Evolutionary conservation across 106 monocot genomes (phyloP).

Genomic region (Allium fistulosum): DNA sequence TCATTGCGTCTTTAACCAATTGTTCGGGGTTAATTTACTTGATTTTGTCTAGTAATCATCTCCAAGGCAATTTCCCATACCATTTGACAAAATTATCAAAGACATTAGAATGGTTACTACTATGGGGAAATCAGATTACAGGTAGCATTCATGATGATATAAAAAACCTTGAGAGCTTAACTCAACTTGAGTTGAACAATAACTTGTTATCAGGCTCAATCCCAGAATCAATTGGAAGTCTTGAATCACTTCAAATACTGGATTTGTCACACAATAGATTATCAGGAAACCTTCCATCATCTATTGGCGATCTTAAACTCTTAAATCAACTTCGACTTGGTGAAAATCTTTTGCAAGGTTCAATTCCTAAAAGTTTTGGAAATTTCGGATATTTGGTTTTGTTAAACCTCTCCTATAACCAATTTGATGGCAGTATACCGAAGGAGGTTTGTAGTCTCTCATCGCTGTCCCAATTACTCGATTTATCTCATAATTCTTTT

Average conservation of each 20-base stretch:
- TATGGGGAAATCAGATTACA: slow-evolving; percentile 11
- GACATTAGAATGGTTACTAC: neutral
- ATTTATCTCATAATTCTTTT: slow-evolving; percentile 15
- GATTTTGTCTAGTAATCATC: slow-evolving; percentile 1
- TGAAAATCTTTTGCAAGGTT: slow-evolving; percentile 9
- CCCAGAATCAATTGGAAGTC: slow-evolving; percentile 10
- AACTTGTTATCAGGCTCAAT: slow-evolving; percentile 13
- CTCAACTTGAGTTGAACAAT: neutral
- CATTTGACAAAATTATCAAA: slow-evolving; percentile 10
- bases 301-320: slow-evolving; percentile 8
- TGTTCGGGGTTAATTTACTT: neutral
- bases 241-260: slow-evolving; percentile 2
- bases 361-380: slow-evolving; percentile 24
- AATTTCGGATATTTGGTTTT: slow-evolving; percentile 4
- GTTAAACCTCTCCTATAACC: slow-evolving; percentile 17
- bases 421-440: slow-evolving; percentile 20
- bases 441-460: slow-evolving; percentile 17
- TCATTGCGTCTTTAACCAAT: slow-evolving; percentile 12
- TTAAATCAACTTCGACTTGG: slow-evolving; percentile 2
- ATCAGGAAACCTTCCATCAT: slow-evolving; percentile 9
- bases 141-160: slow-evolving; percentile 14
- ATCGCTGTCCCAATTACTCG: slow-evolving; percentile 11
- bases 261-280: slow-evolving; percentile 7
- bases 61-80: slow-evolving; percentile 15
- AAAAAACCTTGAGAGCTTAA: slow-evolving; percentile 6